Evolutionary conservation across 192 early-diverging fungal genomes (phyloP), one percentile per base, ranked within the genome.

Genomic region (Coemansia sp.): DNA sequence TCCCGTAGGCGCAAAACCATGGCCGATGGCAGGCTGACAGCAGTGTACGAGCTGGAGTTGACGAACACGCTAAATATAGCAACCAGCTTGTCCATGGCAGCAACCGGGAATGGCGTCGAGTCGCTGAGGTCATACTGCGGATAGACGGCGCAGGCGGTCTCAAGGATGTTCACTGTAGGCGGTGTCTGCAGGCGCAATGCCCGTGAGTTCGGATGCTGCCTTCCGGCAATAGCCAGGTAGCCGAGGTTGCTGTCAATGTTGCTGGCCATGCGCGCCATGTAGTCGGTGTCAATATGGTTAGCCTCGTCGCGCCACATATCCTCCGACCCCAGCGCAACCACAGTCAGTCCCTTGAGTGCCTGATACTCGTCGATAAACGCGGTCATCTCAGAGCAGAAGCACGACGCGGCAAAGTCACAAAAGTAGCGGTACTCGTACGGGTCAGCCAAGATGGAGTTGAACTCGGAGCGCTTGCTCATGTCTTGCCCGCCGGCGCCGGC

Each of bases 321-420:
- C 19, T 68, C 64, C 0, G 71, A 56, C 3, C 56, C 71, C 4
- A 75, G 53, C 17, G 71, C 51, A 31, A 48, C 27, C 14, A 75
- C 44, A 2, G 71, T 68, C 22, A 62, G 35, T 3, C 48, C 43
- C 53, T 75, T 75, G 43, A 75, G 71, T 22, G 52, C 48, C 48
- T 68, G 71, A 28, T 75, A 75, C 49, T 75, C 71, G 49, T 75
- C 71, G 4, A 75, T 60, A 40, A 75, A 75, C 0, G 65, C 71
- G 0, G 64, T 68, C 64, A 75, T 58, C 17, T 75, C 71, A 2
- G 71, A 75, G 64, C 71, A 68, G 61, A 75, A 75, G 53, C 71
- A 75, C 22, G 71, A 62, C 2, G 71, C 71, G 1, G 71, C 64
- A 68, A 75, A 75, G 39, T 67, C 71, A 31, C 71, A 66, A 53